Conservation (phyloP, 768 basidiomycete species). For the Russula compacta region DNA sequence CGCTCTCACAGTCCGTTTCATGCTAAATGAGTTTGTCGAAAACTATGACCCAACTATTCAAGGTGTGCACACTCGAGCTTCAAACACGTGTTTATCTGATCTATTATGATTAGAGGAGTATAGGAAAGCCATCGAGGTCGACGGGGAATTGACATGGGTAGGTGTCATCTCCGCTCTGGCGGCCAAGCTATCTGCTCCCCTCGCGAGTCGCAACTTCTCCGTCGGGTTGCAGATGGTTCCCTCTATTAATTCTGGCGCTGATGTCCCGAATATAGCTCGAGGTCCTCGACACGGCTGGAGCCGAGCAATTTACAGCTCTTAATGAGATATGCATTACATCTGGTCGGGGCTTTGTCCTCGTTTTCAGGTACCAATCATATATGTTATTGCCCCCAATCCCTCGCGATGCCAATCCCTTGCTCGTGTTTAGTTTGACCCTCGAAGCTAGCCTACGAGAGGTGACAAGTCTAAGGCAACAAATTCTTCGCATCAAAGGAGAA, state of each 20-base stretch:
- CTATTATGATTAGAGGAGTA: slow-evolving; percentile 50
- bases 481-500: slow-evolving; percentile 68
- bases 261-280: slow-evolving; percentile 44
- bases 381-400: neutral
- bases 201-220: neutral
- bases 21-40: slow-evolving; percentile 63
- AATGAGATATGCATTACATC: slow-evolving; percentile 80
- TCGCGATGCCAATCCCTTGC: neutral
- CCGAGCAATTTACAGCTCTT: slow-evolving; percentile 75
- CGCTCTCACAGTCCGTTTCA: slow-evolving; percentile 72
- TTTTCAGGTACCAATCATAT: slow-evolving; percentile 51
- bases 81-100: neutral
- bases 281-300: slow-evolving; percentile 75
- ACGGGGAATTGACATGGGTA: slow-evolving; percentile 55
- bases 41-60: slow-evolving; percentile 81
- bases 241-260: neutral
- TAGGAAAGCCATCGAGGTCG: slow-evolving; percentile 52
- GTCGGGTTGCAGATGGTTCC: neutral
- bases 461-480: slow-evolving; percentile 71
- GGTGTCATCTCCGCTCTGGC: slow-evolving; percentile 23
- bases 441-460: slow-evolving; percentile 76
- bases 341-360: slow-evolving; percentile 71
- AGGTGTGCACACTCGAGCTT: slow-evolving; percentile 35
- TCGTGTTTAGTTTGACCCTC: slow-evolving; percentile 54
- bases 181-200: neutral